Percentiles rank a stretch among this genome's conserved stretches.
Conservation (phyloP, 306 rosid genomes). For the Potentilla sterilis region DNA sequence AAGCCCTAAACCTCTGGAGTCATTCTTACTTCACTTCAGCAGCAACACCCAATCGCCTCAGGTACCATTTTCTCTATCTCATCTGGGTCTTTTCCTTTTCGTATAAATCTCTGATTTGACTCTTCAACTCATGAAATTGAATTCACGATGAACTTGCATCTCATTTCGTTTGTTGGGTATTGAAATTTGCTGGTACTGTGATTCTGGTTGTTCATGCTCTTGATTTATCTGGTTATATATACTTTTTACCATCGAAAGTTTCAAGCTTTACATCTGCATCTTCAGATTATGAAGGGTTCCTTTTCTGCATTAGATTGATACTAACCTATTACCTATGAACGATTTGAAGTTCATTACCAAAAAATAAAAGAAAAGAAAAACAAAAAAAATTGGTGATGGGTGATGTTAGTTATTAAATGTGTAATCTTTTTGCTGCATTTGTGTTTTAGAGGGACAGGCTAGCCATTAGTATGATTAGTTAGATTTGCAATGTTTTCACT, state of each 20-base stretch:
- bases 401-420: no score
- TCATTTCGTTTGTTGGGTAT: background rate
- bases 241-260: background rate
- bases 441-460: no score
- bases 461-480: no score
- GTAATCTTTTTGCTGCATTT: no score
- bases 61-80: background rate
- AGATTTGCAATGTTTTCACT: no score
- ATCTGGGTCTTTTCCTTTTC: background rate
- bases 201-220: background rate
- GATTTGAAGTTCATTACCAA: no score
- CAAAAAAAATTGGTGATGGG: no score
- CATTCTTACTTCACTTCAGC: background rate
- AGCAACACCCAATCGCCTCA: background rate
- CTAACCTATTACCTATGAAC: no score
- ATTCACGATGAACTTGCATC: background rate
- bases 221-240: background rate
- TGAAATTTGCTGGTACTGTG: background rate
- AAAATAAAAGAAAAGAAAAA: no score
- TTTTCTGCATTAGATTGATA: background rate
- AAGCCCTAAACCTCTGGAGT: slow-evolving; percentile 1
- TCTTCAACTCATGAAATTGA: background rate
- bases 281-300: background rate
- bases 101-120: background rate
- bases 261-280: background rate